Percentiles rank a stretch among this genome's conserved stretches.
These are phyloP conservation scores for Hemileccinum impolitum DNA, from an alignment of 768 basidiomycete genomes.

Conservation along the genomic window DNA sequence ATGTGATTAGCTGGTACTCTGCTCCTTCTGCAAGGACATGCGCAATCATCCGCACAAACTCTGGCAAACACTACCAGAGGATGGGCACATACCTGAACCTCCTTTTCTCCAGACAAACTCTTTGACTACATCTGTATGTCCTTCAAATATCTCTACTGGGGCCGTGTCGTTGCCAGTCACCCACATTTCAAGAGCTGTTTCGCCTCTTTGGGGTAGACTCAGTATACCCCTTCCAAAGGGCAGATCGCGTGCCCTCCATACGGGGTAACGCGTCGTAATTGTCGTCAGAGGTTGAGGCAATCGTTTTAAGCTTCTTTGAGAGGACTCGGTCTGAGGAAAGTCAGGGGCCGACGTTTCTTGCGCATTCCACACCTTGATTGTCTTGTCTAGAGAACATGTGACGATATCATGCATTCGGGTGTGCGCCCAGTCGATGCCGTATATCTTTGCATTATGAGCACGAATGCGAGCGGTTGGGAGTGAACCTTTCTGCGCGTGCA, in stretches of 20 bases:
- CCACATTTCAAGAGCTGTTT: conserved; percentile 84
- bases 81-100: conserved; percentile 41
- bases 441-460: conserved; percentile 90
- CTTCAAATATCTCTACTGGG: conserved; percentile 76
- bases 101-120: conserved; percentile 95
- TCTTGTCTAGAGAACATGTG: conserved; percentile 93
- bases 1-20: conserved; percentile 63
- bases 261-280: conserved; percentile 80
- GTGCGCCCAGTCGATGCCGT: conserved; percentile 97
- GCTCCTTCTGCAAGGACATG: conserved; percentile 40
- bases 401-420: conserved; percentile 71
- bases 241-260: conserved; percentile 90
- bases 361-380: conserved; percentile 80
- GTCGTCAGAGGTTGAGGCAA: conserved; percentile 40
- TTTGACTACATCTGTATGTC: conserved; percentile 91
- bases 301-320: conserved; percentile 8
- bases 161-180: conserved; percentile 28
- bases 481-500: conserved; percentile 70
- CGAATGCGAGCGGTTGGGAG: conserved; percentile 70
- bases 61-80: background rate
- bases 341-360: conserved; percentile 20
- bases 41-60: background rate
- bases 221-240: conserved; percentile 91
- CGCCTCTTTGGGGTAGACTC: conserved; percentile 84
- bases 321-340: conserved; percentile 9